A percentile compares a stretch with the other conserved stretches of the same genome.
These are phyloP conservation scores for Nakataea oryzae DNA, from an alignment of 2,329 filamentous ascomycete genomes.

Conservation along the genomic window DNA sequence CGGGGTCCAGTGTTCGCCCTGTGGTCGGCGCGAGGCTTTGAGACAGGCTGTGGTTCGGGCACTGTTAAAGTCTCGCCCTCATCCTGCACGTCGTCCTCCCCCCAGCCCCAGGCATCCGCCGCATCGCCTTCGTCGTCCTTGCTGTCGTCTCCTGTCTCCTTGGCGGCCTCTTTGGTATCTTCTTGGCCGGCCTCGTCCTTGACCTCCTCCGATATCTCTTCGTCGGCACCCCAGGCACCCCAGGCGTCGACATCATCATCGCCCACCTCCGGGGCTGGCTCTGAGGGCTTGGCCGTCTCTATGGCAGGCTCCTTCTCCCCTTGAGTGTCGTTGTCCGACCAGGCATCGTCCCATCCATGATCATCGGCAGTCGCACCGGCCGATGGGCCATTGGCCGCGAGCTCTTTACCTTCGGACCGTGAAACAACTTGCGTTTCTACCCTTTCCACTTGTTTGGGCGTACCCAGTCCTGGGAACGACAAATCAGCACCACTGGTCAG, in stretches of 20 bases:
- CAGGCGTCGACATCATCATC: slow-evolving; percentile 26
- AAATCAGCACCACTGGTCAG: background rate
- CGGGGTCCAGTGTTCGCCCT: slow-evolving; percentile 24
- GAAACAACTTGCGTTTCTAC: slow-evolving; percentile 76
- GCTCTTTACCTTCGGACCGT: slow-evolving; percentile 52
- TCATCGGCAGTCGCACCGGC: slow-evolving; percentile 30
- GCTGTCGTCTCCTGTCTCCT: slow-evolving; percentile 9
- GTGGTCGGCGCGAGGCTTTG: slow-evolving; percentile 4
- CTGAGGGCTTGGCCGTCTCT: slow-evolving; percentile 10
- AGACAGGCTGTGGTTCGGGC: slow-evolving; percentile 10
- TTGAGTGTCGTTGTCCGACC: slow-evolving; percentile 62
- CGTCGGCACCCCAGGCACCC: slow-evolving; percentile 20
- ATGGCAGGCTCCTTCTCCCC: slow-evolving; percentile 16
- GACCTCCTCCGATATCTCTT: slow-evolving; percentile 6
- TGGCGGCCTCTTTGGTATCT: slow-evolving; percentile 9
- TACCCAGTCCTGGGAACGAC: slow-evolving; percentile 34
- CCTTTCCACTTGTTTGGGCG: slow-evolving; percentile 64
- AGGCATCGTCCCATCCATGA: slow-evolving; percentile 68
- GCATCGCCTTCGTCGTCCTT: slow-evolving; percentile 36
- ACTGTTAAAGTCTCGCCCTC: slow-evolving; percentile 10
- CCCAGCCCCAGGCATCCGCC: slow-evolving; percentile 76
- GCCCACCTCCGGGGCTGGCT: slow-evolving; percentile 15
- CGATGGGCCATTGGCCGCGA: slow-evolving; percentile 42
- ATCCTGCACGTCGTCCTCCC: slow-evolving; percentile 48
- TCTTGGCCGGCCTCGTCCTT: slow-evolving; percentile 17